These are phyloP conservation scores for Cyclaneusma minus DNA, from an alignment of 2,329 filamentous ascomycete species.

Conservation along the genomic window DNA sequence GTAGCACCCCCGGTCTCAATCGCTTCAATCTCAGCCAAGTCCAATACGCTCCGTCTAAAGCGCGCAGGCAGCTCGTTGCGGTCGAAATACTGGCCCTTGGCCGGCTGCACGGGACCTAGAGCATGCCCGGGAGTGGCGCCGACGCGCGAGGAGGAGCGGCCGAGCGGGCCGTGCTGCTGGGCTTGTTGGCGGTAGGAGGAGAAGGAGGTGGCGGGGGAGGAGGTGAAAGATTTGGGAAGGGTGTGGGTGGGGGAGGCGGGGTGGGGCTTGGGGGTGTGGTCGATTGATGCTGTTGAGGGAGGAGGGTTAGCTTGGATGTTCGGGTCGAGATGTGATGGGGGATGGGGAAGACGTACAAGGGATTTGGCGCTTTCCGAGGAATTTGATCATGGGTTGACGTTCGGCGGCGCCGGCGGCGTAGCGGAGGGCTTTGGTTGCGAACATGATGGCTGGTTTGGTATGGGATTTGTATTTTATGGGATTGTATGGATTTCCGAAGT, in stretches of 20 bases:
- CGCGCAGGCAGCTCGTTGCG: slow-evolving; percentile 71
- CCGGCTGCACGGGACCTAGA: slow-evolving; percentile 57
- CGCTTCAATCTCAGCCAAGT: slow-evolving; percentile 78
- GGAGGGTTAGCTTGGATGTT: slow-evolving; percentile 6
- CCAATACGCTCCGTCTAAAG: slow-evolving; percentile 64
- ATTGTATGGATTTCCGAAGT: background rate
- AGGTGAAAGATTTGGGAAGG: slow-evolving; percentile 24
- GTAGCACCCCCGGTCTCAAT: slow-evolving; percentile 86
- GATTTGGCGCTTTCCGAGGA: slow-evolving; percentile 23
- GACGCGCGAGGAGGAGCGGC: slow-evolving; percentile 14
- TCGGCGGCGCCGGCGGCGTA: slow-evolving; percentile 17
- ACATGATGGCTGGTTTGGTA: slow-evolving; percentile 17
- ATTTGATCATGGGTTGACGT: slow-evolving; percentile 25
- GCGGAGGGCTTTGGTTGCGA: slow-evolving; percentile 20
- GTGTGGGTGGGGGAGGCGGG: slow-evolving; percentile 35
- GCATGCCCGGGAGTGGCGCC: slow-evolving; percentile 52
- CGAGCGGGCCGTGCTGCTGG: slow-evolving; percentile 42
- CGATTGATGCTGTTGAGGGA: slow-evolving; percentile 28
- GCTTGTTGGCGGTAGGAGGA: slow-evolving; percentile 42
- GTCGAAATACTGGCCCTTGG: slow-evolving; percentile 70
- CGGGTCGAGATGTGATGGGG: slow-evolving; percentile 1
- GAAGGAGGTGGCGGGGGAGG: slow-evolving; percentile 27
- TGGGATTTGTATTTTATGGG: background rate
- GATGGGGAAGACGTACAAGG: slow-evolving; percentile 17
- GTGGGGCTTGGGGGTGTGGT: slow-evolving; percentile 41